Base-by-base conservation (phyloP, 768 basidiomycete genomes). In the Agrocybe chaxingu region DNA sequence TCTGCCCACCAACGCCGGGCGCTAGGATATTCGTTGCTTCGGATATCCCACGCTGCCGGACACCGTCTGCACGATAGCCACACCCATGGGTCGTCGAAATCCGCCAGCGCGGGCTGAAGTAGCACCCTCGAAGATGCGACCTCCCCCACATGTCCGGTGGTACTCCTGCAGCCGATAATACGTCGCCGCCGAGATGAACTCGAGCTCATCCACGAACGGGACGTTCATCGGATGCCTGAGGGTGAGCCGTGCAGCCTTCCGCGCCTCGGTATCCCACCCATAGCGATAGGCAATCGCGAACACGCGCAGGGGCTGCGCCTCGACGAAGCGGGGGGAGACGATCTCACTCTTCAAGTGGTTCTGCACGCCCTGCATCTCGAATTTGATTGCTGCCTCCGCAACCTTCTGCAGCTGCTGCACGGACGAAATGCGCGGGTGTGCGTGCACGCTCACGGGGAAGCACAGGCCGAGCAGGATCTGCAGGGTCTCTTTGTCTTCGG, bases 361-460 rank as follows among this genome's bases (percentile, higher is more conserved):
- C 50, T 73, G 65, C 4, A 79, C 62, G 12, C 68, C 70, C 49
- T 72, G 70, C 74, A 80, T 77, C 43, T 78, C 75, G 59, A 75
- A 79, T 61, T 78, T 81, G 56, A 69, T 65, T 2, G 74, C 79
- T 3, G 78, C 73, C 41, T 74, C 71, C 38, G 70, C 64, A 52
- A 74, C 72, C 12, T 62, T 60, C 60, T 70, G 71, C 37, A 79
- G 66, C 24, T 73, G 67, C 39, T 71, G 68, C 12, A 77, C 54
- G 30, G 66, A 70, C 29, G 72, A 65, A 45, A 72, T 60, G 35
- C 50, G 55, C 7, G 70, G 64, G 2, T 51, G 47, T 35, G 58
- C 50, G 31, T 59, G 53, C 5, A 75, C 67, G 55, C 72, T 74
- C 55, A 75, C 64, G 8, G 81, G 81, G 42, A 77, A 76, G 61